Percentiles rank a stretch among this genome's conserved stretches.
These are phyloP conservation scores for Boletellus sp. DNA, from an alignment of 768 basidiomycete genomes.

Conservation along the genomic window DNA sequence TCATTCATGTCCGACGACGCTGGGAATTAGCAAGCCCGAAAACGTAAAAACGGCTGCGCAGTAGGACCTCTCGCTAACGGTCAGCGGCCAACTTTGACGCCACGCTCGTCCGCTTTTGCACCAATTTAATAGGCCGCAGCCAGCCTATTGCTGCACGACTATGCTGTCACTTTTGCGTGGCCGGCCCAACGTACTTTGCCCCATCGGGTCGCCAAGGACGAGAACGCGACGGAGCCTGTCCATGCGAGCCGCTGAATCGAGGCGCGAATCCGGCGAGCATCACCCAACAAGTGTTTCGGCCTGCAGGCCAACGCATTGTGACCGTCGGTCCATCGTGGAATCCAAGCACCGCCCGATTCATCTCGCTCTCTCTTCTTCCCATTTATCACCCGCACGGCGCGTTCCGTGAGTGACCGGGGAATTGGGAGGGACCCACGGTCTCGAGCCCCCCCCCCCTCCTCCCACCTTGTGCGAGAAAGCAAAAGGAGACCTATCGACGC, in stretches of 20 bases:
- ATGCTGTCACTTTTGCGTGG: no score
- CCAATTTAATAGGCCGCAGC: background rate
- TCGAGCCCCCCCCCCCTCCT: background rate
- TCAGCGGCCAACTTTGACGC: no score
- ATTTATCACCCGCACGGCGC: conserved; percentile 8
- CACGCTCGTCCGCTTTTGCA: background rate
- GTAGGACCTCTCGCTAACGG: background rate
- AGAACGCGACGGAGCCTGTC: background rate
- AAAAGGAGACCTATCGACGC: background rate
- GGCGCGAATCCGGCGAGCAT: conserved; percentile 17
- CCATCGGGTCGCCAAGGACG: background rate
- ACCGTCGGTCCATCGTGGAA: conserved; percentile 9
- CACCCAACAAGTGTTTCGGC: background rate
- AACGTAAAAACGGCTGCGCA: conserved; percentile 9
- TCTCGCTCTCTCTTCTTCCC: conserved; percentile 8
- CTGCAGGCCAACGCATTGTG: conserved; percentile 25
- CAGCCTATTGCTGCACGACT: no score
- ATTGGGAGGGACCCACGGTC: background rate
- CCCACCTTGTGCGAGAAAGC: background rate
- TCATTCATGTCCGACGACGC: conserved; percentile 23
- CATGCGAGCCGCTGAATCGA: background rate
- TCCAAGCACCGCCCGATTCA: conserved; percentile 13
- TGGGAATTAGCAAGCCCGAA: conserved; percentile 1
- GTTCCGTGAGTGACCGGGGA: conserved; percentile 18
- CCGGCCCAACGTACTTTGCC: no score